Evolutionary conservation across 2,329 filamentous ascomycete species (phyloP).

Genomic region (Bertia moriformis): DNA sequence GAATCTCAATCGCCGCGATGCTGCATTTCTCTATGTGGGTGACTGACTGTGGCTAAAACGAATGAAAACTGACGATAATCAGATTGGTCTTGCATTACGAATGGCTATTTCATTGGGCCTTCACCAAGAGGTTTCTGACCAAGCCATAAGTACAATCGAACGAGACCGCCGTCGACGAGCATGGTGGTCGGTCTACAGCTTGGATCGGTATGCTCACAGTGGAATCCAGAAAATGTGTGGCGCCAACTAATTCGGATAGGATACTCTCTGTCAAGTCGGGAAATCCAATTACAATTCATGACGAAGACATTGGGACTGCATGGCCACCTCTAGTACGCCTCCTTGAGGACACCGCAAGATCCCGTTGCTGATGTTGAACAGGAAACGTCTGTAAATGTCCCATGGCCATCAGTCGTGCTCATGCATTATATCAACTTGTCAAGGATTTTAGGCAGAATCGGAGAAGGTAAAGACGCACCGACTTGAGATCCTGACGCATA

Average conservation of each 20-base stretch:
- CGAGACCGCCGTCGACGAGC: constrained; percentile 33
- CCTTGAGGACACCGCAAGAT: too few species aligned
- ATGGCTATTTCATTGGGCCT: constrained; percentile 41
- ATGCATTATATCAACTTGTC: constrained; percentile 36
- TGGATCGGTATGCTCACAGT: constrained; percentile 23
- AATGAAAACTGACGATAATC: constrained; percentile 1
- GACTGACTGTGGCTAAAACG: neutral
- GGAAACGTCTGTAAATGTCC: neutral
- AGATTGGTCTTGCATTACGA: constrained; percentile 33
- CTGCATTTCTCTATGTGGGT: constrained; percentile 32
- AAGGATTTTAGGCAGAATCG: constrained; percentile 32
- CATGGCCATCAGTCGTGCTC: constrained; percentile 29
- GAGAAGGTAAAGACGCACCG: constrained; percentile 12
- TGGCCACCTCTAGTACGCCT: constrained; percentile 6
- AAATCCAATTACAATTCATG: constrained; percentile 36
- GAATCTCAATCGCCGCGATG: constrained; percentile 37
- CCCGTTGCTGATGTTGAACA: neutral
- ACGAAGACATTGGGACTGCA: constrained; percentile 31
- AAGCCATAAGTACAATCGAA: constrained; percentile 19
- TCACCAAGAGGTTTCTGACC: constrained; percentile 32
- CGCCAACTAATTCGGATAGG: constrained; percentile 7
- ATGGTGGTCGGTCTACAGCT: constrained; percentile 41
- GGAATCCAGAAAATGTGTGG: neutral
- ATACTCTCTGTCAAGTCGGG: constrained; percentile 37
- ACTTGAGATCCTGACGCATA: neutral